Base-by-base conservation (phyloP, 2,329 filamentous ascomycete genomes). In the Aureobasidium sp. region DNA sequence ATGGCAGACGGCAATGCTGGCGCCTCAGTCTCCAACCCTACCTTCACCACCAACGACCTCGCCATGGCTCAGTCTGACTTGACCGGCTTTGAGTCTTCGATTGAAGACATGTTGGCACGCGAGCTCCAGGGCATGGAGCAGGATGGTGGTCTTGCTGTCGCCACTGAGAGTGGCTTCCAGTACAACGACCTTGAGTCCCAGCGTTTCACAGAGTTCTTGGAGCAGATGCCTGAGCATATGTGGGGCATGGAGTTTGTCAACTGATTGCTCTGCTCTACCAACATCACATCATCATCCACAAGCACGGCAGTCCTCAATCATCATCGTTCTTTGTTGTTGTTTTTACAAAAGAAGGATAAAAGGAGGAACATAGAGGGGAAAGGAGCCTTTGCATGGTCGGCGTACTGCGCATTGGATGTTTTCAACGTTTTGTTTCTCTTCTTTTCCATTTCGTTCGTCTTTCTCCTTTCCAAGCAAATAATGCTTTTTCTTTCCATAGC, bases 191-290 rank as follows among this genome's bases (percentile, higher is more conserved):
- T 57, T 21, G 61, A 59, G 61, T 49, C 61, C 32, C 51, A 58
- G 53, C 61, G 61, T 37, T 62, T 62, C 39, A 57, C 51, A 32
- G 54, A 59, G 36, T 58, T 62, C 29, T 30, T 62, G 27, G 61
- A 58, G 44, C 51, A 62, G 37, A 62, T 62, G 61, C 61, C 61
- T 21, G 51, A 62, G 51, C 51, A 62, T 29, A 59, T 58, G 61
- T 62, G 61, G 61, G 61, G 51, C 37, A 58, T 59, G 51, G 54
- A 62, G 45, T 62, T 62, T 32, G 53, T 62, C 37, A 53, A 62
- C 45, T 61, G 11, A 47, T 25, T 2, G 36, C n/a, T 10, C 39
- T 37, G 14, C 34, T 47, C 47, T 36, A 16, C 50, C 11, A 54
- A 16, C 21, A n/a, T 13, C 9, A 4, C 14, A 21, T 1, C 25